phyloP scores from a whole-genome alignment of 2,329 filamentous ascomycete genomes.

The Curvularia sp. region DNA sequence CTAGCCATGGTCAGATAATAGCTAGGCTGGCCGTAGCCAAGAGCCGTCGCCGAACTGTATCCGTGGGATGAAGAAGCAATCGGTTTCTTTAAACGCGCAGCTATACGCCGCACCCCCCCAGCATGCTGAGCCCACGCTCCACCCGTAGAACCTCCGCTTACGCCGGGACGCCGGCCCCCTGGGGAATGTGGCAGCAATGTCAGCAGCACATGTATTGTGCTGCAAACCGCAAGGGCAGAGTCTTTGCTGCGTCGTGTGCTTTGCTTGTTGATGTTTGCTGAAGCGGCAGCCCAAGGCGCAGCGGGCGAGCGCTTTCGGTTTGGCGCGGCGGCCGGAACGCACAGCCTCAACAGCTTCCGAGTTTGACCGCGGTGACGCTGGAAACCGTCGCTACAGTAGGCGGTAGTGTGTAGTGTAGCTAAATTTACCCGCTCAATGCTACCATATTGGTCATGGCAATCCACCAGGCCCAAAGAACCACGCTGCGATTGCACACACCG shows the following conservation, averaged over 20 bases:
- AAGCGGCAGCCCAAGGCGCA: slow-evolving; percentile 15
- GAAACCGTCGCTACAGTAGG: slow-evolving; percentile 42
- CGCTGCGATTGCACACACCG: slow-evolving; percentile 18
- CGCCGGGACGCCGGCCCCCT: slow-evolving; percentile 31
- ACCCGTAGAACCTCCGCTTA: slow-evolving; percentile 26
- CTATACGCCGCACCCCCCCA: slow-evolving; percentile 17
- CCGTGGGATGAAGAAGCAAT: slow-evolving; percentile 51
- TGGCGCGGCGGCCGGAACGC: slow-evolving; percentile 33
- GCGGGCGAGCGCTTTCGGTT: slow-evolving; percentile 25
- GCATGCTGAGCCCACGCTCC: slow-evolving; percentile 26
- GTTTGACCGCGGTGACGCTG: slow-evolving; percentile 46
- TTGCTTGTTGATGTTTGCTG: slow-evolving; percentile 13
- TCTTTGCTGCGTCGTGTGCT: not conserved
- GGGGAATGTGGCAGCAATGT: slow-evolving; percentile 12
- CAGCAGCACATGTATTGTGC: not conserved
- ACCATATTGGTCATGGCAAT: slow-evolving; percentile 29
- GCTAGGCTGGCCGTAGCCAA: slow-evolving; percentile 44
- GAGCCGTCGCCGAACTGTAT: slow-evolving; percentile 48
- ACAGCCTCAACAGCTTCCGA: slow-evolving; percentile 43
- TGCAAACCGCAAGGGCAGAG: slow-evolving; percentile 1
- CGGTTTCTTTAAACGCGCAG: slow-evolving; percentile 23
- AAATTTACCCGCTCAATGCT: slow-evolving; percentile 38
- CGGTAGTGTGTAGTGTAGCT: slow-evolving; percentile 20
- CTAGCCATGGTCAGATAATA: slow-evolving; percentile 31
- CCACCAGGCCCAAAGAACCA: slow-evolving; percentile 2